Evolutionary conservation across 129 eudicot species (phyloP), one percentile per base, ranked within the genome.

Genomic region (Centella asiatica): DNA sequence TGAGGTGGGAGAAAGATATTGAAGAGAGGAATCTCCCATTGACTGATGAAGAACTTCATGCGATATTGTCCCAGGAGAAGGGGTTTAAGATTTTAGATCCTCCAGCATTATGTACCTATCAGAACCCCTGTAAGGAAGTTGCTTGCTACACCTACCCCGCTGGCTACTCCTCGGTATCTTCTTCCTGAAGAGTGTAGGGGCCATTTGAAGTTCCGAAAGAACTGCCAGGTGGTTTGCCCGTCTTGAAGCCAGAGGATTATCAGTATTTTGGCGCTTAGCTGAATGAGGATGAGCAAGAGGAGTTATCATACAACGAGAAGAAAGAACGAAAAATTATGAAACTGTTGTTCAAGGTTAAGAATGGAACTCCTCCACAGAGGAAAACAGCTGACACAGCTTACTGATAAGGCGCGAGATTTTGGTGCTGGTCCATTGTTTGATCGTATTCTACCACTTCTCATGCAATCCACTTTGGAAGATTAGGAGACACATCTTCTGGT

Each of bases 331-430:
- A 90, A 76, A 83, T 90, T 60, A 86, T 90, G 97, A 90, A 90
- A 40, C 65, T 90, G 27, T 65, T 86, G 63, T 84, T 90, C 12
- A 90, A 90, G 71, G 97, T 90, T 44, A 90, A 86, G 72, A 90
- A 90, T 46, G 97, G 97, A 26, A 86, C 95, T 4, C 97, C 97
- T 8, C 94, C 90, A 0, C 95, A 90, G 77, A 81, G 95, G 71
- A 90, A 90, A 77, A 86, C 97, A 39, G 97, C 97, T 90, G 77
- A 79, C 90, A 22, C 97, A 90, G 74, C 84, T 86, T 26, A 86
- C 87, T 6, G 97, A 86, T 48, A 84, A 86, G 75, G 94, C 97
- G 4, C 83, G 94, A 70, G 97, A 90, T 69, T 77, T 90, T 55
- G 95, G 97, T 65, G 95, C 95, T 51, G 97, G 97, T 9, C 94